Conservation (phyloP, 495 filamentous ascomycete species). For the Schizothecium vesticola region DNA sequence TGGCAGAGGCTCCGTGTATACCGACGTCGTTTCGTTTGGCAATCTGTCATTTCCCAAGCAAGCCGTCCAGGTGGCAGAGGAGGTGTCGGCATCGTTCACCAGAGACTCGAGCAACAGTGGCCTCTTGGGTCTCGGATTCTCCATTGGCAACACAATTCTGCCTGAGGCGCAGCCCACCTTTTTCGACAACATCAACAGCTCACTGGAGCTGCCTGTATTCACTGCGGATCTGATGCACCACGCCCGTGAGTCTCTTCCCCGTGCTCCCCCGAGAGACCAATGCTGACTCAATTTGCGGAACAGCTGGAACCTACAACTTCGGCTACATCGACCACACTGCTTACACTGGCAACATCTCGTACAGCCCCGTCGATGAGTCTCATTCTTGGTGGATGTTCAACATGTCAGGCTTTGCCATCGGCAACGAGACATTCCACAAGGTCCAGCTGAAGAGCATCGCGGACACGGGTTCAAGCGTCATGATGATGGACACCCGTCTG, state of each 20-base stretch:
- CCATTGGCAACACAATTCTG: constrained; percentile 61
- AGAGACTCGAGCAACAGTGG: constrained; percentile 59
- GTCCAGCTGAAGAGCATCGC: constrained; percentile 48
- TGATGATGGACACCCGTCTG: constrained; percentile 53
- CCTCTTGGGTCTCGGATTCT: constrained; percentile 67
- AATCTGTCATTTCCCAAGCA: constrained; percentile 56
- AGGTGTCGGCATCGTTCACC: constrained; percentile 56
- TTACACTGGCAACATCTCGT: constrained; percentile 60
- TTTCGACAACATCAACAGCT: constrained; percentile 61
- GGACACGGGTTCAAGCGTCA: constrained; percentile 70
- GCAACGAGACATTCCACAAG: constrained; percentile 32
- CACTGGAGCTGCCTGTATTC: constrained; percentile 58
- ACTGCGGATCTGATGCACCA: constrained; percentile 61
- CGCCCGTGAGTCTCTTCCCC: constrained; percentile 26
- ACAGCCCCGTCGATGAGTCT: constrained; percentile 50
- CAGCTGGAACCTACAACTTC: constrained; percentile 67
- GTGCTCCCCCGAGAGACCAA: background rate
- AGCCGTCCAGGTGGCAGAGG: constrained; percentile 63
- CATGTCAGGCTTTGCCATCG: constrained; percentile 56
- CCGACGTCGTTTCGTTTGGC: constrained; percentile 64
- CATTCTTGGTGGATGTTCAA: constrained; percentile 71
- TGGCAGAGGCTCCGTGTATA: constrained; percentile 62
- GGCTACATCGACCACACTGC: constrained; percentile 62
- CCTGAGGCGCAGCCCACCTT: constrained; percentile 62
- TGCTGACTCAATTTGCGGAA: background rate